These are phyloP conservation scores for Catenaria anguillulae DNA, from an alignment of 371 early-diverging fungal species.

Conservation along the genomic window DNA sequence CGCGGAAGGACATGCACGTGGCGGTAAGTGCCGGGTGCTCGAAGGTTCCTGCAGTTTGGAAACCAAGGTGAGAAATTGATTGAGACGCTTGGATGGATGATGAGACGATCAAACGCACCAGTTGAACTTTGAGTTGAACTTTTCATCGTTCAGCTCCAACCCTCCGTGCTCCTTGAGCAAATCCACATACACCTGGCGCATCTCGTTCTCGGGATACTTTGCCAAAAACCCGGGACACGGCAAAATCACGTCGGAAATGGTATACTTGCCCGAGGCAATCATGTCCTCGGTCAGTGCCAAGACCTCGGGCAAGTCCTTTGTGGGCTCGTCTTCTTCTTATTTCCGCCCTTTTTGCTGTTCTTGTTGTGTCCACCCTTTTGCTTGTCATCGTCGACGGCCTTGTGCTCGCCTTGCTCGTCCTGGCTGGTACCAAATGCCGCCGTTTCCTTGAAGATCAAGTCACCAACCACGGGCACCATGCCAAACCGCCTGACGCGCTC, in stretches of 20 bases:
- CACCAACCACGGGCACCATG: conserved; percentile 58
- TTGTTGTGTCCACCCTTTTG: conserved; percentile 8
- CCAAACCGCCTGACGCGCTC: conserved; percentile 62
- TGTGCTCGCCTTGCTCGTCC: conserved; percentile 4
- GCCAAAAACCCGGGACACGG: conserved; percentile 73
- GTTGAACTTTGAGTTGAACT: background rate
- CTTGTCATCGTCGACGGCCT: conserved; percentile 7
- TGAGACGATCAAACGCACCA: background rate
- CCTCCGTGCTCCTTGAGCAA: conserved; percentile 54
- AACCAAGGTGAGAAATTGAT: no score
- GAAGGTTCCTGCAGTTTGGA: background rate
- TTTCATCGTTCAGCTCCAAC: conserved; percentile 18
- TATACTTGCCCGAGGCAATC: conserved; percentile 31
- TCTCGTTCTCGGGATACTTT: conserved; percentile 65
- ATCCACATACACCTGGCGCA: conserved; percentile 43
- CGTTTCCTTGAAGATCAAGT: conserved; percentile 49
- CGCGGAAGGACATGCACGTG: conserved; percentile 24
- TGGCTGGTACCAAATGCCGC: background rate
- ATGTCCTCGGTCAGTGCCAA: conserved; percentile 50
- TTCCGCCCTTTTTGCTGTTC: background rate
- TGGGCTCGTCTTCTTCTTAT: conserved; percentile 11
- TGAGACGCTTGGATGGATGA: no score
- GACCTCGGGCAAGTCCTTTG: background rate
- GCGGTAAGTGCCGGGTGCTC: conserved; percentile 66
- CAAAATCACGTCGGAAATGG: conserved; percentile 75